Base-by-base conservation (phyloP, 75 land plant genomes). In the Gnetum montanum region DNA sequence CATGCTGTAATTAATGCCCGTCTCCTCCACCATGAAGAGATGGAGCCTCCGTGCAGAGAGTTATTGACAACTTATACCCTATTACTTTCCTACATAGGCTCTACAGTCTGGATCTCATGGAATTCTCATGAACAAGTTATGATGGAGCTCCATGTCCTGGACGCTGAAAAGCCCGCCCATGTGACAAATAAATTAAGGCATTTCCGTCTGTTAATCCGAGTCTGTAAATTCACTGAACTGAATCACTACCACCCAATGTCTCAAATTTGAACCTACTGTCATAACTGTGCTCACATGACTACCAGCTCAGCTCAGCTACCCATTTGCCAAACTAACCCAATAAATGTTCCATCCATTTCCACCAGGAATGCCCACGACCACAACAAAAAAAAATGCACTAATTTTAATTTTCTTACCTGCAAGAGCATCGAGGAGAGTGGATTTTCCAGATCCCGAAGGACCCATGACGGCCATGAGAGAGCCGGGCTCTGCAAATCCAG, bases 381-480 rank as follows among this genome's bases (percentile, higher is more conserved):
- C 25, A 13, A 28, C n/a, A 6, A 3, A 26, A 49, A 10, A 25
- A 29, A 6, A 4, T 47, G 1, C 16, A 6, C 8, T 4, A 22
- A 50, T 4, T n/a, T n/a, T 18, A 18, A 16, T 27, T 13, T 6
- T 6, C 8, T 20, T 43, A 69, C 71, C 71, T 34, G 90, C 71
- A 31, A 88, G 77, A 7, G 93, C 74, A 58, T 88, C 93, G 15
- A 88, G 72, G 0, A 88, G 74, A 0, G 88, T 86, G 2, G 91
- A 86, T 58, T 86, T 86, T 12, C 91, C 91, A 24, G 88, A 86
- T n/a, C 93, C 93, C 20, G 94, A 88, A 7, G 94, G 94, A 4
- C 94, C 94, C 94, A 88, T 88, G 47, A 88, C 63, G 11, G 90
- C 82, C n/a, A 73, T 88, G 29, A 88, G 29, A 13, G 65, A 37